A percentile compares a stretch with the other conserved stretches of the same genome.
phyloP scores from a whole-genome alignment of 495 filamentous ascomycete species.

The Aspergillus mulundensis region DNA sequence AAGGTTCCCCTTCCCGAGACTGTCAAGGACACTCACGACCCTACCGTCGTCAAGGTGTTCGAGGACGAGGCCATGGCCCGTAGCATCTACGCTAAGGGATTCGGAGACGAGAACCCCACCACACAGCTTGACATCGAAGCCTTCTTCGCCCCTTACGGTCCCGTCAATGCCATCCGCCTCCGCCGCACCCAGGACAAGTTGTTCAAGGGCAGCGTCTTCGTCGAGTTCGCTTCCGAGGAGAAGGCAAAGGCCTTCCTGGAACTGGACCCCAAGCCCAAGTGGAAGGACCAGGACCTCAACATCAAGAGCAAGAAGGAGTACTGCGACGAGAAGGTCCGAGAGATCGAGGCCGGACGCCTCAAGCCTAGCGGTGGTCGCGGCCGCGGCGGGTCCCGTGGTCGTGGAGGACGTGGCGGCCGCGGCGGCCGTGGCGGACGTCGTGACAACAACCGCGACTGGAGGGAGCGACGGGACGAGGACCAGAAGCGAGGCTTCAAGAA shows the following conservation, averaged over 20 bases:
- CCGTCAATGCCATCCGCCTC: slow-evolving; percentile 78
- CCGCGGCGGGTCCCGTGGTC: slow-evolving; percentile 26
- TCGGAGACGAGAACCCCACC: slow-evolving; percentile 68
- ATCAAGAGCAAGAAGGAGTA: slow-evolving; percentile 90
- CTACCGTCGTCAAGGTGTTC: slow-evolving; percentile 48
- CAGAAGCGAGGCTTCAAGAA: slow-evolving; percentile 57
- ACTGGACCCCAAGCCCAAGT: slow-evolving; percentile 76
- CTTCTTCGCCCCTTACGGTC: slow-evolving; percentile 81
- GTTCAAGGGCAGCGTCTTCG: slow-evolving; percentile 95
- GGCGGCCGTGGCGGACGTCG: slow-evolving; percentile 30
- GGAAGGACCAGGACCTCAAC: slow-evolving; percentile 64
- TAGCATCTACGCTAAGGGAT: slow-evolving; percentile 82
- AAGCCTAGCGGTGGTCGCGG: slow-evolving; percentile 44
- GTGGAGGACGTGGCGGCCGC: slow-evolving; percentile 29
- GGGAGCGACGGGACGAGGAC: slow-evolving; percentile 62
- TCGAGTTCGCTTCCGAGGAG: slow-evolving; percentile 78
- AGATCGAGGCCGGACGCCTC: slow-evolving; percentile 71
- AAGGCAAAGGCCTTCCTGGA: slow-evolving; percentile 71
- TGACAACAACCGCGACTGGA: slow-evolving; percentile 56
- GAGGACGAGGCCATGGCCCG: slow-evolving; percentile 57
- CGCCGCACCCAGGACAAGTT: slow-evolving; percentile 63
- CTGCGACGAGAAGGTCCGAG: slow-evolving; percentile 66
- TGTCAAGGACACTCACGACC: slow-evolving; percentile 35
- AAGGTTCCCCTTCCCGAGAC: slow-evolving; percentile 58
- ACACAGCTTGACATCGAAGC: slow-evolving; percentile 90